These are phyloP conservation scores for Penicillium alfredii DNA, from an alignment of 495 filamentous ascomycete genomes.

Conservation along the genomic window DNA sequence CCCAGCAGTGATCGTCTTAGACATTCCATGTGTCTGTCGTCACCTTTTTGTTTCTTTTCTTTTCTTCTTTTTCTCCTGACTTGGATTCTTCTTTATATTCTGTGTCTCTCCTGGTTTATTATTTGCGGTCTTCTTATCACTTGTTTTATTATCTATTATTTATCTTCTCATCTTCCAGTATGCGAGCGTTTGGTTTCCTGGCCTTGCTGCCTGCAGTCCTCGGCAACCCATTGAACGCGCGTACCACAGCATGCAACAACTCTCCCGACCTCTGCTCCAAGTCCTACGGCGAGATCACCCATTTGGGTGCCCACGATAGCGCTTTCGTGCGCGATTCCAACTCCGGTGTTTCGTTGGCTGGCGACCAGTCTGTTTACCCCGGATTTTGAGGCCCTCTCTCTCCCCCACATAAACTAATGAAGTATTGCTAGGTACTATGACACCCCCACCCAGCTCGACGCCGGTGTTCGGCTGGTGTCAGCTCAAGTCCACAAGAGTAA, in stretches of 20 bases:
- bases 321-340: conserved; percentile 50
- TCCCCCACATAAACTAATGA: too few relatives aligned
- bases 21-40: conserved; percentile 12
- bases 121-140: too few relatives aligned
- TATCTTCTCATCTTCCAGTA: conserved; percentile 10
- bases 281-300: conserved; percentile 56
- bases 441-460: conserved; percentile 62
- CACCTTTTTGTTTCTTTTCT: conserved; percentile 4
- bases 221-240: conserved; percentile 25
- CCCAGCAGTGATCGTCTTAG: conserved; percentile 15
- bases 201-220: conserved; percentile 28
- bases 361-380: conserved; percentile 52
- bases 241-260: conserved; percentile 54
- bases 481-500: conserved; percentile 61
- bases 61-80: conserved; percentile 4
- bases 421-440: conserved; percentile 61
- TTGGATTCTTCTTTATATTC: too few relatives aligned
- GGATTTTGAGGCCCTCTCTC: neutral
- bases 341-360: conserved; percentile 49
- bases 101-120: neutral
- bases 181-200: conserved; percentile 27
- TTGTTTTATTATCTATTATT: too few relatives aligned
- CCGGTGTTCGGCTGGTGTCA: conserved; percentile 65
- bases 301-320: conserved; percentile 60
- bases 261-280: conserved; percentile 53